Base-by-base conservation (phyloP, 208 protist species). In the Endotrypanum monterogeii region DNA sequence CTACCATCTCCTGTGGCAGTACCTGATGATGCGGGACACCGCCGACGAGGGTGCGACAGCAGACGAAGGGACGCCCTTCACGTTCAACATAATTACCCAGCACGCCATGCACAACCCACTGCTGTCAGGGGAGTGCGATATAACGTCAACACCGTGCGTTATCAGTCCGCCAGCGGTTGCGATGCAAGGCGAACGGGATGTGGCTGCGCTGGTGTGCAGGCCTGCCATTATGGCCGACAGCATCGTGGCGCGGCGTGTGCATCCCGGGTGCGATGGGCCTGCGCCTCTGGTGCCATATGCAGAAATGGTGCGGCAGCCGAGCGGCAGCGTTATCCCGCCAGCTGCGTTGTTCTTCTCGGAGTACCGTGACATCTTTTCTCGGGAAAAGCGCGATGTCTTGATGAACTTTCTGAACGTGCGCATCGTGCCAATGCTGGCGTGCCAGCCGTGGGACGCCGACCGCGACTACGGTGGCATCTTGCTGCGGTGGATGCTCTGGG, bases 401-500 rank as follows among this genome's bases (percentile, higher is more conserved):
- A 62, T 80, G 60, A 79, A 83, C 55, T 95, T 97, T 60, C 58
- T 97, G 48, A 44, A 80, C 20, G 67, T 58, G 14, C 87, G 86
- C 65, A 82, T 97, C 69, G 78, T 74, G 65, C 89, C 89, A 55
- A 97, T 97, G 90, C 73, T 97, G n/a, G 78, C 78, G 16, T 95
- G 89, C 67, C 62, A 78, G 66, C 88, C 92, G 7, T 95, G 90
- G 92, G 62, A 62, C 51, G 77, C 85, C 25, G 74, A 58, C 55
- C 50, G 75, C 16, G 62, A 80, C 51, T 93, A 93, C 75, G 71
- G 87, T 35, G 79, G 67, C 44, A 78, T 89, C 3, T 58, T 97
- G 66, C 76, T 94, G 58, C 86, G 89, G 4, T 95, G 92, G 89
- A 91, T 93, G 87, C 71, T 97, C 50, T 97, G 92, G 92, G 92